phyloP scores from a whole-genome alignment of 805 yeast species.

The Metschnikowia kunwiensis region DNA sequence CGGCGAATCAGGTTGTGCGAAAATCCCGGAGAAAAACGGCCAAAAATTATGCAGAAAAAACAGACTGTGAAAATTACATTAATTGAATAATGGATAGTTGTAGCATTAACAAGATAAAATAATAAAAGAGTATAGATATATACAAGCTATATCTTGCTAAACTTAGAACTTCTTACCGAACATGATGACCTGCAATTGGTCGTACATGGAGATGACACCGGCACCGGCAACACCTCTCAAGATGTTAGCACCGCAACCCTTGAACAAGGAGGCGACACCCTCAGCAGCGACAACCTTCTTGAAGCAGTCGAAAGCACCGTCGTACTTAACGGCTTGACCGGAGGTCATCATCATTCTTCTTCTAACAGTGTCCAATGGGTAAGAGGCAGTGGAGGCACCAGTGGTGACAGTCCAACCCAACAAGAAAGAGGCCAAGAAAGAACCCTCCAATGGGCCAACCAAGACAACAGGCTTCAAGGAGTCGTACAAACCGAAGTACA shows the following conservation, averaged over 20 bases:
- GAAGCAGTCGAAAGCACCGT: conserved; percentile 94
- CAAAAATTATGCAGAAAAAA: neutral
- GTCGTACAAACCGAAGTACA: conserved; percentile 97
- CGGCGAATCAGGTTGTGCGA: conserved; percentile 9
- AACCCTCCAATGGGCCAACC: conserved; percentile 92
- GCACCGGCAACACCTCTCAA: conserved; percentile 99
- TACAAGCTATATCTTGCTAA: conserved; percentile 18
- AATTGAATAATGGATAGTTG: conserved; percentile 2
- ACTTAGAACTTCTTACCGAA: conserved; percentile 87
- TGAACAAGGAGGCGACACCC: conserved; percentile 91
- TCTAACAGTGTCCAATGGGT: conserved; percentile 98
- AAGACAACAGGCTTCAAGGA: conserved; percentile 92
- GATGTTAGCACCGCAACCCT: conserved; percentile 99
- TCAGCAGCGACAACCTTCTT: conserved; percentile 90
- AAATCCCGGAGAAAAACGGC: neutral
- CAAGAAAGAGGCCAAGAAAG: conserved; percentile 91
- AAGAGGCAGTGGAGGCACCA: conserved; percentile 97
- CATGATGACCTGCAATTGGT: conserved; percentile 90
- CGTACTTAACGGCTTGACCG: conserved; percentile 96
- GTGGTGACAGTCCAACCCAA: conserved; percentile 98
- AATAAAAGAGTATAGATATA: conserved; percentile 19
- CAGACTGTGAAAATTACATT: neutral
- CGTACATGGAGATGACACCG: conserved; percentile 97
- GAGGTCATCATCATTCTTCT: conserved; percentile 99
- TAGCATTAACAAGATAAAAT: conserved; percentile 15